Conservation (phyloP, 2,329 filamentous ascomycete genomes). For the Xylariaceae sp. region DNA sequence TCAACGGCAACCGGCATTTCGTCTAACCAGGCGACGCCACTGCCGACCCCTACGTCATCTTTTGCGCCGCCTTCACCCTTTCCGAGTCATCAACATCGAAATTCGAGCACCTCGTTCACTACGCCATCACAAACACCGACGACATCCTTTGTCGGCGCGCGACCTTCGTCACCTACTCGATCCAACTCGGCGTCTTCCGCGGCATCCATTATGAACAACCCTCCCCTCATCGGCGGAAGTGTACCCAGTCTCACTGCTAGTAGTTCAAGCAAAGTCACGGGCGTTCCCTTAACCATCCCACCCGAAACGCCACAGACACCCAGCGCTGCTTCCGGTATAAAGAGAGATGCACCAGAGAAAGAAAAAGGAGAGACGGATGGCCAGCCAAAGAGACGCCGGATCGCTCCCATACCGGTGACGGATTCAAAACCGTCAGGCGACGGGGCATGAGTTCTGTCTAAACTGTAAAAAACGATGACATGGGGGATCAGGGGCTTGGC, state of each 20-base stretch:
- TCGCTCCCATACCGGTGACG: conserved; percentile 60
- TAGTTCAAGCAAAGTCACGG: conserved; percentile 57
- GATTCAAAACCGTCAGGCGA: conserved; percentile 14
- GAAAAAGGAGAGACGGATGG: conserved; percentile 47
- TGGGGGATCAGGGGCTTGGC: conserved; percentile 3
- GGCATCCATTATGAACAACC: conserved; percentile 64
- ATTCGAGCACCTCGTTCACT: conserved; percentile 52
- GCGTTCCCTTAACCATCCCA: conserved; percentile 76
- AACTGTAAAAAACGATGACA: not conserved
- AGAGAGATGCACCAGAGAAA: conserved; percentile 52
- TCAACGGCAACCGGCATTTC: conserved; percentile 37
- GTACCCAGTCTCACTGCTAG: conserved; percentile 72
- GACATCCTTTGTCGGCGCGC: conserved; percentile 53
- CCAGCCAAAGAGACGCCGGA: conserved; percentile 61
- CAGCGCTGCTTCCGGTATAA: conserved; percentile 44
- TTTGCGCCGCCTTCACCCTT: conserved; percentile 59
- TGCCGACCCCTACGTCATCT: conserved; percentile 62
- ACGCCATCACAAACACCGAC: conserved; percentile 54
- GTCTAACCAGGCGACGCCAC: conserved; percentile 60
- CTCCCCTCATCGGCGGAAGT: conserved; percentile 69
- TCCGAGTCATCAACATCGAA: conserved; percentile 50
- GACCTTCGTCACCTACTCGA: conserved; percentile 71
- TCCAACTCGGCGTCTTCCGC: conserved; percentile 84
- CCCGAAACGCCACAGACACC: conserved; percentile 75
- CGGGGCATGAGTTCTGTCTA: not conserved